Evolutionary conservation across 1,284 basidiomycete genomes (phyloP).

Genomic region (Chiua sp.): DNA sequence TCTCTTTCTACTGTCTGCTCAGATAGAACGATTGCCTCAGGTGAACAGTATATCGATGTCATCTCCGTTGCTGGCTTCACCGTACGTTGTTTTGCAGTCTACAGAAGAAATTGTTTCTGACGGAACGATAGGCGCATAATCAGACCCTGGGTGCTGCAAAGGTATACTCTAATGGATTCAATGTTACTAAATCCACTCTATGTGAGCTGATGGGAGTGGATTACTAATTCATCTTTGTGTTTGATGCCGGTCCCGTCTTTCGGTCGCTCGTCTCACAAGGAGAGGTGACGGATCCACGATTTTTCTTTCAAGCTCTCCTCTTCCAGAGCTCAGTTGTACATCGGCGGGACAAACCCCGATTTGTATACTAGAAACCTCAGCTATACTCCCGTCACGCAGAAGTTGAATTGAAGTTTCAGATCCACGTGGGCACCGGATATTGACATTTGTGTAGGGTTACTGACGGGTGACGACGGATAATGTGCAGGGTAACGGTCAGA

Average conservation of each 20-base stretch:
- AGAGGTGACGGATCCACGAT: constrained; percentile 24
- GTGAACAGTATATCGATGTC: constrained; percentile 57
- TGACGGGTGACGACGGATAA: no score
- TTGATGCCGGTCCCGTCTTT: constrained; percentile 16
- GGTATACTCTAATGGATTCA: constrained; percentile 27
- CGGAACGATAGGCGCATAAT: constrained; percentile 20
- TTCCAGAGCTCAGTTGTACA: constrained; percentile 44
- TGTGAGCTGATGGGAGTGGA: constrained; percentile 42
- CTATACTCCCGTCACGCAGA: no score
- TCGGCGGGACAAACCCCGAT: constrained; percentile 42
- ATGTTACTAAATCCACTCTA: constrained; percentile 18
- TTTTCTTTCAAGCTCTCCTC: constrained; percentile 48
- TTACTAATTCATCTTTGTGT: constrained; percentile 25
- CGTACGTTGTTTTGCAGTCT: constrained; percentile 21
- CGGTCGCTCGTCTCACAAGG: constrained; percentile 27
- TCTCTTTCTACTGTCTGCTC: not conserved
- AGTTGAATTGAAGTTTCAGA: no score
- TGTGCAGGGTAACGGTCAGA: no score
- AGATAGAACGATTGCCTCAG: constrained; percentile 50
- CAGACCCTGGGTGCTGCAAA: constrained; percentile 40
- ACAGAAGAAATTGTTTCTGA: not conserved
- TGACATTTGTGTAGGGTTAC: no score
- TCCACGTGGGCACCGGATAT: no score
- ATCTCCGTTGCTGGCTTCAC: constrained; percentile 39
- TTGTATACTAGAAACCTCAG: constrained; percentile 23